Evolutionary conservation across 2,329 filamentous ascomycete genomes (phyloP), one percentile per base, ranked within the genome.

Genomic region (Mariannaea elegans): DNA sequence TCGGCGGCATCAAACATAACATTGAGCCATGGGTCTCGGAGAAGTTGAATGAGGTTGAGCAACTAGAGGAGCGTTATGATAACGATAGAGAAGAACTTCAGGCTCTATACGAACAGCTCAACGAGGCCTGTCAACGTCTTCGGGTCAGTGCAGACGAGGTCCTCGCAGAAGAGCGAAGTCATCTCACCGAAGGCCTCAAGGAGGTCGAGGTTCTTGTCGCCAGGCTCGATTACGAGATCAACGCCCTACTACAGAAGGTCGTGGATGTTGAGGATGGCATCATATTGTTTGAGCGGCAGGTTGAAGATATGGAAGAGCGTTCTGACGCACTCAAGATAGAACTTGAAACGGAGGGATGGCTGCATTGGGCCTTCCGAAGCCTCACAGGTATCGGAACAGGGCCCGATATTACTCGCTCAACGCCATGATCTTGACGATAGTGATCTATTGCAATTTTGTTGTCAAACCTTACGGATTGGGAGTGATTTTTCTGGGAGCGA

Each of bases 151-250:
- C 89, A 1, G 85, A 89, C 31, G 89, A 91, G 58, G 78, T 93
- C 14, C 77, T 97, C 9, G 82, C 83, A 0, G 86, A 89, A 46
- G 91, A 96, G 76, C 86, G 89, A 38, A 82, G 83, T 19, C 82
- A 85, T 51, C 80, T 97, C 34, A 86, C 84, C 4, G 92, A 95
- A 71, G 84, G 84, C 14, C 81, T 93, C 61, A 90, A 90, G 73
- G 91, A 95, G 64, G 82, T 97, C 13, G 93, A 97, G 73, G 85
- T 90, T 19, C 80, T 96, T 36, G 87, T 90, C 3, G 92, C 93
- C 18, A 94, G 94, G 76, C 82, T 98, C 55, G 94, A 98, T 71
- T 98, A 98, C 75, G 94, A 97, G 79, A 89, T 97, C 62, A 87
- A 90, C 60, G 87, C 88, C 14, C 80, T 98, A n/a, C 83, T 88